These are phyloP conservation scores for Saccharomycopsis hybrid DNA, from an alignment of 1,139 yeast genomes.

Conservation along the genomic window DNA sequence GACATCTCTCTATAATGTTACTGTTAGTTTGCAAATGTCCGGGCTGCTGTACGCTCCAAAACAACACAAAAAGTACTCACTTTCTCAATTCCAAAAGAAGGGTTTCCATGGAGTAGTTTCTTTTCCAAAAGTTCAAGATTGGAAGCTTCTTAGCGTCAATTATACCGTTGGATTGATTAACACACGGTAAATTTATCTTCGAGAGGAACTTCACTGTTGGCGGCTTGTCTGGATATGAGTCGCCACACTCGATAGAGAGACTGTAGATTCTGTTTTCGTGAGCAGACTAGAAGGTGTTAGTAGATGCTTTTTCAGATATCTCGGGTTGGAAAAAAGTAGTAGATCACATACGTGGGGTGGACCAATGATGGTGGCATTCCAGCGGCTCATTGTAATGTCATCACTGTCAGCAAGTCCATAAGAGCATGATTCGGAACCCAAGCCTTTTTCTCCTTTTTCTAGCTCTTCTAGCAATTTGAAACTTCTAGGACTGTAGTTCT, in stretches of 20 bases:
- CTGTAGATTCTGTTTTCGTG: conserved; percentile 94
- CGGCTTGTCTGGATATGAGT: conserved; percentile 80
- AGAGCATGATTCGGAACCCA: conserved; percentile 95
- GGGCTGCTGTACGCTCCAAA: neutral
- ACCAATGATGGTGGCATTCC: conserved; percentile 96
- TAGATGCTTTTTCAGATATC: neutral
- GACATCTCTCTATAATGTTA: conserved; percentile 62
- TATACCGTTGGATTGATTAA: conserved; percentile 56
- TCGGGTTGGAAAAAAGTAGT: neutral
- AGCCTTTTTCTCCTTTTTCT: conserved; percentile 96
- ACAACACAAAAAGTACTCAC: no score
- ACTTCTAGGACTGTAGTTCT: conserved; percentile 67
- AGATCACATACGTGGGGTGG: conserved; percentile 63
- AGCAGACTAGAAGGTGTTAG: conserved; percentile 33
- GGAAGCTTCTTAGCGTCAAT: conserved; percentile 59
- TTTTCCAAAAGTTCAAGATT: conserved; percentile 77
- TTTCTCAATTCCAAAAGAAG: conserved; percentile 77
- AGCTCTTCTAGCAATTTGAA: conserved; percentile 90
- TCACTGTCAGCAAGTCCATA: conserved; percentile 85
- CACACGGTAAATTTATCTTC: conserved; percentile 87
- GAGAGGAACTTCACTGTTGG: conserved; percentile 77
- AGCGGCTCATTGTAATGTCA: conserved; percentile 83
- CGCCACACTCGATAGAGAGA: conserved; percentile 74
- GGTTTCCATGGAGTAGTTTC: conserved; percentile 87
- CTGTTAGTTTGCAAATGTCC: neutral